A percentile compares a stretch with the other conserved stretches of the same genome.
phyloP scores from a whole-genome alignment of 2,329 filamentous ascomycete genomes.

The Talaromyces atroroseus region DNA sequence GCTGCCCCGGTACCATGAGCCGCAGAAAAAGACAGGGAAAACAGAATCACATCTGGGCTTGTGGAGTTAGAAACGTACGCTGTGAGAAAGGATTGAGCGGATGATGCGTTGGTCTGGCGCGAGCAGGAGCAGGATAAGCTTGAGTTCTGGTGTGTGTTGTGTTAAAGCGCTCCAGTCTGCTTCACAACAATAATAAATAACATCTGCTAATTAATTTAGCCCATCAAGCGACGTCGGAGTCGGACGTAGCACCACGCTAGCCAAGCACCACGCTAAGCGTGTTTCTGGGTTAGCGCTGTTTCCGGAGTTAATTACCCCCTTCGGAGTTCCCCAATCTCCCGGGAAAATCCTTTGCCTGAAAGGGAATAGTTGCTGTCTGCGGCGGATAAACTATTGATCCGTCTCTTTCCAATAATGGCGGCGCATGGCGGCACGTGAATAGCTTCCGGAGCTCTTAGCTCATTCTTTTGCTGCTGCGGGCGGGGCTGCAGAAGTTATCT shows the following conservation, averaged over 20 bases:
- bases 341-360: neutral
- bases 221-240: constrained; percentile 4
- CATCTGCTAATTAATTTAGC: neutral
- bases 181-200: constrained; percentile 6
- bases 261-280: neutral
- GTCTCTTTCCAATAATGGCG: constrained; percentile 1
- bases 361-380: neutral
- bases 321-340: constrained; percentile 1
- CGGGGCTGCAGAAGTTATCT: constrained; percentile 2
- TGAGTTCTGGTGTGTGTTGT: neutral
- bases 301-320: constrained; percentile 4
- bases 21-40: neutral
- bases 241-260: neutral
- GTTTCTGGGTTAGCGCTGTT: neutral
- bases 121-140: neutral
- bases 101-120: neutral
- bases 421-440: constrained; percentile 10
- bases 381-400: neutral
- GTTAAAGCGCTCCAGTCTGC: neutral
- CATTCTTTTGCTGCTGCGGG: neutral
- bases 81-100: neutral
- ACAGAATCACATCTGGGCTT: neutral
- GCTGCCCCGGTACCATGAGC: constrained; percentile 7
- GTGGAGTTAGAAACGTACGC: neutral
- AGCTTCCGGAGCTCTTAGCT: neutral